Evolutionary conservation across 768 basidiomycete species (phyloP).

Genomic region (Trametes cinnabarina): DNA sequence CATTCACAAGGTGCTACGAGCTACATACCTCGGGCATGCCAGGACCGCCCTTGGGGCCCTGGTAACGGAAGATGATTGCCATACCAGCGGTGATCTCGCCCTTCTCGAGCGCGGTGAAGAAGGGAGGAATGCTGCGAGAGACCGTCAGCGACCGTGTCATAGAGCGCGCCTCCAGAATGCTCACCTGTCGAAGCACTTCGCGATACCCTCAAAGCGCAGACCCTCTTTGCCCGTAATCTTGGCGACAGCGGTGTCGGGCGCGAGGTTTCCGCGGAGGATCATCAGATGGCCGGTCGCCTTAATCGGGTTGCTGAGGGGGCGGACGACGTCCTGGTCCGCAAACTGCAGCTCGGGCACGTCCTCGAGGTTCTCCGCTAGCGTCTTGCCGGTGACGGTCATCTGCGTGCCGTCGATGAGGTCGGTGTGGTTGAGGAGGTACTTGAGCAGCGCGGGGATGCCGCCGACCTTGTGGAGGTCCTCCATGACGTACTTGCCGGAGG

Average conservation of each 20-base stretch:
- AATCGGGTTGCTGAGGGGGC: constrained; percentile 71
- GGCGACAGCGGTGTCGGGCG: constrained; percentile 84
- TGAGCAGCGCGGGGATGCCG: constrained; percentile 80
- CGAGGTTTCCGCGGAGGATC: constrained; percentile 85
- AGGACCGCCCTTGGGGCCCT: constrained; percentile 88
- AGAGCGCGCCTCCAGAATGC: background rate
- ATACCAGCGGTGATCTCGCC: constrained; percentile 76
- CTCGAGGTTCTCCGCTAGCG: constrained; percentile 81
- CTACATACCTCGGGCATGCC: constrained; percentile 78
- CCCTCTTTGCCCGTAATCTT: constrained; percentile 96
- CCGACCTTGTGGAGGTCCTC: constrained; percentile 86
- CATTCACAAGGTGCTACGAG: background rate
- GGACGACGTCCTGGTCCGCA: constrained; percentile 73
- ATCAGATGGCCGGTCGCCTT: constrained; percentile 84
- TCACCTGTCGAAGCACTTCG: constrained; percentile 76
- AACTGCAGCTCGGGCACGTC: constrained; percentile 75
- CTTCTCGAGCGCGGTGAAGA: constrained; percentile 69
- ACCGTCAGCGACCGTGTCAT: background rate
- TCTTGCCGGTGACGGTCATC: constrained; percentile 89
- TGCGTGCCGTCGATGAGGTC: constrained; percentile 78
- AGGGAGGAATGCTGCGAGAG: constrained; percentile 52
- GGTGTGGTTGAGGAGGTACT: constrained; percentile 77
- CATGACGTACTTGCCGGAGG: constrained; percentile 87
- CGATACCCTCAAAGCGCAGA: constrained; percentile 73
- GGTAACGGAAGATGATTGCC: constrained; percentile 82